Evolutionary conservation across 164 flowering plant genomes (phyloP).

Genomic region (Macadamia tetraphylla): DNA sequence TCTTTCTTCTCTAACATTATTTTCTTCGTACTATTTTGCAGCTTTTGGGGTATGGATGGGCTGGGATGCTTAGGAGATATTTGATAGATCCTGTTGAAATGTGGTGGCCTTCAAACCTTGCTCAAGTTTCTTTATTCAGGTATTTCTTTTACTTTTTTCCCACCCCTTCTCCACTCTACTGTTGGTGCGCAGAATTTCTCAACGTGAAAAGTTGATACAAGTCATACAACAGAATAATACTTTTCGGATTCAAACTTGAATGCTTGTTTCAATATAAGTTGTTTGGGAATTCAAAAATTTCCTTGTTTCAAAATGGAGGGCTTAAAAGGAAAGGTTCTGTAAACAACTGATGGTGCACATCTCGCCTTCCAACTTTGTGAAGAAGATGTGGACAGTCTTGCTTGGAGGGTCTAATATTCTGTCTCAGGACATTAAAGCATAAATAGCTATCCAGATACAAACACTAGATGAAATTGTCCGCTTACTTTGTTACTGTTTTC

Average conservation of each 20-base stretch:
- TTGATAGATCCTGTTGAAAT: slow-evolving; percentile 83
- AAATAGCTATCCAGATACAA: no score
- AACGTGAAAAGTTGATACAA: background rate
- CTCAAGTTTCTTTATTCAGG: slow-evolving; percentile 94
- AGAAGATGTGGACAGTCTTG: background rate
- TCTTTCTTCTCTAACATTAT: no score
- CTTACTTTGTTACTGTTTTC: slow-evolving; percentile 4
- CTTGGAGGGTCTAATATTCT: background rate
- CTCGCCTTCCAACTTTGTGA: background rate
- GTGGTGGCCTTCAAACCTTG: slow-evolving; percentile 98
- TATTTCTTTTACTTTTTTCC: slow-evolving; percentile 9
- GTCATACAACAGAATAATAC: background rate
- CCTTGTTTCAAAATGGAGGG: background rate
- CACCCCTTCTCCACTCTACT: background rate
- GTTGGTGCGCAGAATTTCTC: background rate
- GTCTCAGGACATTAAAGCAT: background rate
- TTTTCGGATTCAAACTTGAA: background rate
- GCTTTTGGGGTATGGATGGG: slow-evolving; percentile 96
- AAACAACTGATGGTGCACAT: background rate
- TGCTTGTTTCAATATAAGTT: no score
- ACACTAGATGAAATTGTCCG: background rate
- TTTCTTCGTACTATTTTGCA: slow-evolving; percentile 17
- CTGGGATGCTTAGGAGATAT: slow-evolving; percentile 77
- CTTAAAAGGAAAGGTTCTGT: background rate
- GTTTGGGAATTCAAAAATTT: no score